phyloP scores from a whole-genome alignment of 768 basidiomycete genomes.

The Lactifluus subvellereus region DNA sequence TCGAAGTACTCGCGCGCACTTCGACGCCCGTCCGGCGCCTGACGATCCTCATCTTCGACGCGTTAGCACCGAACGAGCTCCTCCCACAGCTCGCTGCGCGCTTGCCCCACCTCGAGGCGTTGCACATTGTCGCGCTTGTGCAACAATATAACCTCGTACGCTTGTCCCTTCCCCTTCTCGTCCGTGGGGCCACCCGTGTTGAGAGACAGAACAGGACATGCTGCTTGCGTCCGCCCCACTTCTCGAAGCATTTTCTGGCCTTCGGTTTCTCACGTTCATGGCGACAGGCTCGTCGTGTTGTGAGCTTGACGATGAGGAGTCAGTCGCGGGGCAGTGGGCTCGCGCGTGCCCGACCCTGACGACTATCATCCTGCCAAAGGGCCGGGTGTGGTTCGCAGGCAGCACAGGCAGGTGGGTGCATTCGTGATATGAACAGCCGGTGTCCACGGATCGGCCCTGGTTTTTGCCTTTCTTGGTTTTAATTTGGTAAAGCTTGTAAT shows the following conservation, averaged over 20 bases:
- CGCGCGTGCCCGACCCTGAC: slow-evolving; percentile 51
- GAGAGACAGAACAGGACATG: slow-evolving; percentile 32
- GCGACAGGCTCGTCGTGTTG: slow-evolving; percentile 33
- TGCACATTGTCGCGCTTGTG: slow-evolving; percentile 55
- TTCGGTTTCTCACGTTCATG: slow-evolving; percentile 57
- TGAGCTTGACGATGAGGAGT: slow-evolving; percentile 38
- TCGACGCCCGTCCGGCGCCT: slow-evolving; percentile 41
- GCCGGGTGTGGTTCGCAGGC: slow-evolving; percentile 51
- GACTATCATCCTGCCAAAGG: slow-evolving; percentile 60
- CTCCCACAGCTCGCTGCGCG: slow-evolving; percentile 43
- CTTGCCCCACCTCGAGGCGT: slow-evolving; percentile 48
- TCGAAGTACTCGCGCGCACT: slow-evolving; percentile 41
- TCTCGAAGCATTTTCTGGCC: slow-evolving; percentile 37
- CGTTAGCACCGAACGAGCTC: slow-evolving; percentile 35
- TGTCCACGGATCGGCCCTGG: background rate
- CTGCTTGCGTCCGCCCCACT: slow-evolving; percentile 38
- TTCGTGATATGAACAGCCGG: background rate
- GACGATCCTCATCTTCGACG: slow-evolving; percentile 56
- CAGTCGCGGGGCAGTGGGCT: slow-evolving; percentile 52
- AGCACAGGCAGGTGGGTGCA: slow-evolving; percentile 22
- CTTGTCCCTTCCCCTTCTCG: slow-evolving; percentile 14
- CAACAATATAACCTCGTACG: slow-evolving; percentile 44
- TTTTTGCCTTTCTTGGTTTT: background rate
- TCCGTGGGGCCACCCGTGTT: slow-evolving; percentile 6
- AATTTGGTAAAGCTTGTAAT: background rate